Percentiles rank a stretch among this genome's conserved stretches.
Conservation (phyloP, 768 basidiomycete genomes). For the Russula ochroleuca region DNA sequence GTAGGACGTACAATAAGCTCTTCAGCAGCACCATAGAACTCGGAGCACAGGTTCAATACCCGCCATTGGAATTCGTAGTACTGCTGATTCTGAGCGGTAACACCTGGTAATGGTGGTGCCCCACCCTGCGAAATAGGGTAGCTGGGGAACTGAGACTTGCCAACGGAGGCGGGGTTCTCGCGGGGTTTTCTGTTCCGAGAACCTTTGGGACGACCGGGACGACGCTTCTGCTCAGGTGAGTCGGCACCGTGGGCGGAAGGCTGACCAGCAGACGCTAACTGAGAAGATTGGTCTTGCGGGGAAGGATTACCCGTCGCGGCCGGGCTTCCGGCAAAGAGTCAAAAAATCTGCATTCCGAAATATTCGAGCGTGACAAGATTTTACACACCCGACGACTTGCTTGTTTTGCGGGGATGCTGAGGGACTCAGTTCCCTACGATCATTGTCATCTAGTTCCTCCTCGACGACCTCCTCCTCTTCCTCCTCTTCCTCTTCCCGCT, state of each 20-base stretch:
- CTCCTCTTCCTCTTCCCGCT: slow-evolving; percentile 62
- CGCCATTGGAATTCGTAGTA: slow-evolving; percentile 89
- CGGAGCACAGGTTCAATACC: slow-evolving; percentile 73
- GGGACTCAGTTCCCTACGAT: slow-evolving; percentile 34
- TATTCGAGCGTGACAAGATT: slow-evolving; percentile 26
- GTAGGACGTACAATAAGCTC: slow-evolving; percentile 65
- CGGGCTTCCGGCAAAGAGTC: slow-evolving; percentile 29
- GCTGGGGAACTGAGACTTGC: slow-evolving; percentile 36
- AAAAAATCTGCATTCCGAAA: slow-evolving; percentile 24
- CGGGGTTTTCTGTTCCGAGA: slow-evolving; percentile 66
- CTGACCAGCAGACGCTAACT: slow-evolving; percentile 17
- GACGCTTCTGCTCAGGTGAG: slow-evolving; percentile 52
- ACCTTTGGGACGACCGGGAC: slow-evolving; percentile 74
- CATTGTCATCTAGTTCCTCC: slow-evolving; percentile 50
- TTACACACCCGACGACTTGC: slow-evolving; percentile 33
- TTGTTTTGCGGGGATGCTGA: slow-evolving; percentile 33
- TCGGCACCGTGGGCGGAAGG: slow-evolving; percentile 33
- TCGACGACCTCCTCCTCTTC: slow-evolving; percentile 72
- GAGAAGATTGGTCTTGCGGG: slow-evolving; percentile 14
- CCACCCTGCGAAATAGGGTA: slow-evolving; percentile 29
- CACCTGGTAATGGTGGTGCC: slow-evolving; percentile 35
- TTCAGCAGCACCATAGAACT: slow-evolving; percentile 82
- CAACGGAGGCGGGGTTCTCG: slow-evolving; percentile 40
- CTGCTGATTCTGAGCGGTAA: slow-evolving; percentile 64
- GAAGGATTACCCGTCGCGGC: slow-evolving; percentile 27